These are phyloP conservation scores for Vanrija humicola DNA, from an alignment of 1,284 basidiomycete genomes.

Conservation along the genomic window DNA sequence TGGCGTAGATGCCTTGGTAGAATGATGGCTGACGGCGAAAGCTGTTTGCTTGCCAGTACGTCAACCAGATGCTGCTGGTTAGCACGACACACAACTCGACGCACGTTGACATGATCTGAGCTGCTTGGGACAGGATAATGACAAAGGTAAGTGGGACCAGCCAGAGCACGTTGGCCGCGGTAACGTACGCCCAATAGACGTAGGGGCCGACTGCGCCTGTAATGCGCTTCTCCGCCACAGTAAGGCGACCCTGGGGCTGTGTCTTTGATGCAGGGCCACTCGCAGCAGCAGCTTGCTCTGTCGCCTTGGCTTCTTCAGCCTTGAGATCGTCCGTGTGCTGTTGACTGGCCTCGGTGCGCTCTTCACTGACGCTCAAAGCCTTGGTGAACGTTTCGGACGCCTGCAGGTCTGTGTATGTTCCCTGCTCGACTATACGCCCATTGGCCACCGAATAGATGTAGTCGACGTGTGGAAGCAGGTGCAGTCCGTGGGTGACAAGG, in stretches of 20 bases:
- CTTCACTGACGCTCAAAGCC: slow-evolving; percentile 57
- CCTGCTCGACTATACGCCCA: slow-evolving; percentile 1
- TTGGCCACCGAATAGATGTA: slow-evolving; percentile 23
- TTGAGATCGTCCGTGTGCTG: no score
- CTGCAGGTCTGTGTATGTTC: neutral
- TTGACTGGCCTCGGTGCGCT: neutral
- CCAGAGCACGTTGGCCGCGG: slow-evolving; percentile 12
- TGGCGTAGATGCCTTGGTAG: slow-evolving; percentile 68
- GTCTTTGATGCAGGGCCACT: slow-evolving; percentile 56
- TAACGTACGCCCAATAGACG: slow-evolving; percentile 21
- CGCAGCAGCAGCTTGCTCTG: slow-evolving; percentile 54
- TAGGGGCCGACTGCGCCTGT: slow-evolving; percentile 27
- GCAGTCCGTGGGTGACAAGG: slow-evolving; percentile 57
- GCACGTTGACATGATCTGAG: slow-evolving; percentile 16
- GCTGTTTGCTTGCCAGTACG: slow-evolving; percentile 65
- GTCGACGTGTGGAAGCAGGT: slow-evolving; percentile 25
- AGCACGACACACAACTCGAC: neutral
- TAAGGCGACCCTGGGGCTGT: slow-evolving; percentile 1
- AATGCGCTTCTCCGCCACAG: slow-evolving; percentile 32
- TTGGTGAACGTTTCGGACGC: slow-evolving; percentile 54
- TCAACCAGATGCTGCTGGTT: slow-evolving; percentile 20
- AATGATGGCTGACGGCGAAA: slow-evolving; percentile 48
- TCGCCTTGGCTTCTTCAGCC: neutral
- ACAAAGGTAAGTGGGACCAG: slow-evolving; percentile 3
- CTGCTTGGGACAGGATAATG: slow-evolving; percentile 2